Base-by-base conservation (phyloP, 2,329 filamentous ascomycete species). In the Rhynchosporium secalis region DNA sequence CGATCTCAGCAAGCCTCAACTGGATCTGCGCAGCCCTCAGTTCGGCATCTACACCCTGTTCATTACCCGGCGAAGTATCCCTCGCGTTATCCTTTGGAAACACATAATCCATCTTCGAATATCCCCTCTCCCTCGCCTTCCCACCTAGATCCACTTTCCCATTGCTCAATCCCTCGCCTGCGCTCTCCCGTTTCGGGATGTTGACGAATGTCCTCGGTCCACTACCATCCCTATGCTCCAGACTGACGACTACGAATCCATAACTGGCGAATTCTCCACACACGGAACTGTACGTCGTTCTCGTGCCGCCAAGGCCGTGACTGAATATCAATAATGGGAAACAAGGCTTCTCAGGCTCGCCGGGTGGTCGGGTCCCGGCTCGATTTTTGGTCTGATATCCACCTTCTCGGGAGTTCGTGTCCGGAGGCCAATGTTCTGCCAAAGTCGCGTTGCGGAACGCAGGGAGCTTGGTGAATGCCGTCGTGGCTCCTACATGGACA, bases 211-310 rank as follows among this genome's bases (percentile, higher is more conserved):
- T 84, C 54, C 86, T 76, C 3, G 86, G 84, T 3, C 84, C 85
- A 60, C 82, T 85, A 0, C 86, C 86, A 70, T 89, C 86, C 33
- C 86, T 75, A 71, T 89, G 86, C 73, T 90, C 86, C 29, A 89
- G 70, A 0, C 85, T 84, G 40, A 85, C 81, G 0, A 89, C 85
- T 0, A 89, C 77, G 67, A 88, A 87, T 0, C 86, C 85, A 66
- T 87, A 85, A 69, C 83, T 86, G 0, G 86, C 86, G 66, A 89
- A 83, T 66, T 89, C 85, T 7, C 86, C 84, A 66, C 86, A 89
- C 1, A 89, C 76, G 15, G 81, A 80, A 20, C 83, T 86, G 69
- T 87, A 88, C 65, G 81, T 82, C 2, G 85, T 87, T 52, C 85
- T 76, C 1, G 83, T 87, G 0, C 85, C 86, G 4, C 86, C 85